These are phyloP conservation scores for Microstroma glucosiphilum DNA, from an alignment of 1,284 basidiomycete species.

Conservation along the genomic window DNA sequence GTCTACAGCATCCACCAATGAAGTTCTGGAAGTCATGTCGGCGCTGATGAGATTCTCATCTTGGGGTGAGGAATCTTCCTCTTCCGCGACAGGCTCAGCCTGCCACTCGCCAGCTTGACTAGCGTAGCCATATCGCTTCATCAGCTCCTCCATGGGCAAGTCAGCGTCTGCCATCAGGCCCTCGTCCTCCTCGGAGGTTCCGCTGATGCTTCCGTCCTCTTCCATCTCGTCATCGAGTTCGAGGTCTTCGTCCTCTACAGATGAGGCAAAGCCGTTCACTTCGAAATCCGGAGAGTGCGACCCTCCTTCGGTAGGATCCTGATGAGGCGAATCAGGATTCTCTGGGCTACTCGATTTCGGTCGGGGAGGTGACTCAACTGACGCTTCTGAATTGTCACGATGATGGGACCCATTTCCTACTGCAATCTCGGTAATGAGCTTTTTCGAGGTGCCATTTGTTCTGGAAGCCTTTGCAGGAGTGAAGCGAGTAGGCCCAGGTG, in stretches of 20 bases:
- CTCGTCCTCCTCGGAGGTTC: conserved; percentile 56
- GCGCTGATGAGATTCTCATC: conserved; percentile 4
- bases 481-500: no score
- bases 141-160: conserved; percentile 57
- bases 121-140: conserved; percentile 54
- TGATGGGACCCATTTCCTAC: no score
- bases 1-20: not conserved
- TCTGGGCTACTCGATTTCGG: no score
- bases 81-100: not conserved
- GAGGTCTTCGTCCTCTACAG: conserved; percentile 14
- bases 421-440: no score
- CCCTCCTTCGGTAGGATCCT: no score
- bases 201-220: conserved; percentile 41
- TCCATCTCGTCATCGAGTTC: conserved; percentile 44
- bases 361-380: no score
- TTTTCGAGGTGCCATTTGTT: no score
- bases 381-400: no score
- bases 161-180: conserved; percentile 56
- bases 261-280: no score
- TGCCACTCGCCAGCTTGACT: conserved; percentile 10
- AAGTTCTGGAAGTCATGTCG: not conserved
- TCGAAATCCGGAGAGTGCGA: no score
- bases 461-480: no score
- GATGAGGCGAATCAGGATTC: no score
- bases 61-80: conserved; percentile 21